Evolutionary conservation across 2,329 filamentous ascomycete genomes (phyloP).

Genomic region (Apiospora malaysiana): DNA sequence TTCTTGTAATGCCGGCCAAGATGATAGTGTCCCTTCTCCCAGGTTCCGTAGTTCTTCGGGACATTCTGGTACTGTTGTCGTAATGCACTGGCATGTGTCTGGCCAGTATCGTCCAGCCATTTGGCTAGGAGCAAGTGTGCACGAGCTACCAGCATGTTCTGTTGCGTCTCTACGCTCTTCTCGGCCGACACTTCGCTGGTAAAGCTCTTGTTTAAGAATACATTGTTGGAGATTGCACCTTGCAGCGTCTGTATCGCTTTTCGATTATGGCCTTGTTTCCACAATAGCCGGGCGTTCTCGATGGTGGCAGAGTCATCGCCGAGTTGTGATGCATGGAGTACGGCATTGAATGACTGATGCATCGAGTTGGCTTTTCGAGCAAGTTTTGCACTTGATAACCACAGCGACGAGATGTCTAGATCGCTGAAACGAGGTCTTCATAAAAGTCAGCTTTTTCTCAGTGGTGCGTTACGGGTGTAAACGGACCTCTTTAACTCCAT

Average conservation of each 20-base stretch:
- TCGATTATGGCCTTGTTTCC: constrained; percentile 90
- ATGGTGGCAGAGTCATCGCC: constrained; percentile 89
- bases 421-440: constrained; percentile 65
- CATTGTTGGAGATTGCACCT: constrained; percentile 80
- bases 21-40: constrained; percentile 98
- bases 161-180: constrained; percentile 47
- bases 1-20: constrained; percentile 98
- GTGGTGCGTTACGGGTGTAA: not conserved
- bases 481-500: constrained; percentile 79
- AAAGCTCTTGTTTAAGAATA: constrained; percentile 64
- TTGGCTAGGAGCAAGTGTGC: constrained; percentile 91
- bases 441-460: constrained; percentile 31
- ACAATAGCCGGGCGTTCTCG: constrained; percentile 90
- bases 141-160: constrained; percentile 70
- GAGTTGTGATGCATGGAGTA: constrained; percentile 84
- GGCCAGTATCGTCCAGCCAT: constrained; percentile 95
- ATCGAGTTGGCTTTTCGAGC: constrained; percentile 85
- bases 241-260: constrained; percentile 94
- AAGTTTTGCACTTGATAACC: constrained; percentile 84
- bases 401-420: constrained; percentile 79
- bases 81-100: constrained; percentile 83
- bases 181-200: constrained; percentile 45
- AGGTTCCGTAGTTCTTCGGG: constrained; percentile 70
- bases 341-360: constrained; percentile 90
- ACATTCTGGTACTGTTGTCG: constrained; percentile 84